These are phyloP conservation scores for Globisporangium perplexum DNA, from an alignment of 352 stramenopile species.

Conservation along the genomic window DNA sequence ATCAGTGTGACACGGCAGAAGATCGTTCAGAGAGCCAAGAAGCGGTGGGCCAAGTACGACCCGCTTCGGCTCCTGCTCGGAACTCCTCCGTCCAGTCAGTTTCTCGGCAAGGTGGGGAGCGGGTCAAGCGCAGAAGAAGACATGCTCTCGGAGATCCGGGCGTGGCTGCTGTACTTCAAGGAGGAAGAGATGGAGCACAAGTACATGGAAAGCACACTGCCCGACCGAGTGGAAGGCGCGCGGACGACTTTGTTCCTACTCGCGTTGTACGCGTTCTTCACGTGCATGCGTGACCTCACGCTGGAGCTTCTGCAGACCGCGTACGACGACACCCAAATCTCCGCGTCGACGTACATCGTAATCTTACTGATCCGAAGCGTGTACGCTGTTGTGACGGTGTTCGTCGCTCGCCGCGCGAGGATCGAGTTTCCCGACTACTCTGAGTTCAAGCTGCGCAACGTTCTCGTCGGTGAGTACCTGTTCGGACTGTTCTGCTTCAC, in stretches of 20 bases:
- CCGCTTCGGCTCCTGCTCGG: conserved; percentile 47
- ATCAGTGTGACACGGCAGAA: conserved; percentile 40
- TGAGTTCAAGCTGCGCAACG: conserved; percentile 54
- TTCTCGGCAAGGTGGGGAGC: conserved; percentile 12
- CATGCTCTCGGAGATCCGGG: conserved; percentile 63
- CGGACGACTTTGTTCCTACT: conserved; percentile 52
- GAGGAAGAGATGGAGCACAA: conserved; percentile 69
- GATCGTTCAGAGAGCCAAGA: conserved; percentile 43
- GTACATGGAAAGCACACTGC: conserved; percentile 61
- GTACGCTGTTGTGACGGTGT: conserved; percentile 20
- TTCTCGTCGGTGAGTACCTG: conserved; percentile 54
- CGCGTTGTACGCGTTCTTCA: conserved; percentile 56
- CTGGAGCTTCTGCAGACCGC: conserved; percentile 36
- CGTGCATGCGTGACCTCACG: conserved; percentile 53
- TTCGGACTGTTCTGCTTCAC: conserved; percentile 52
- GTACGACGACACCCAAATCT: conserved; percentile 11
- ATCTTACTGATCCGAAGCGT: conserved; percentile 34
- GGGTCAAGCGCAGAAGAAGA: conserved; percentile 45
- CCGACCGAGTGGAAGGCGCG: conserved; percentile 56
- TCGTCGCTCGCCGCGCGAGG: conserved; percentile 27
- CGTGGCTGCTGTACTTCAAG: conserved; percentile 56
- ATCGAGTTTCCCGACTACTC: conserved; percentile 51
- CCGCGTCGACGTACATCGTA: conserved; percentile 31
- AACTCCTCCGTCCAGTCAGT: conserved; percentile 30
- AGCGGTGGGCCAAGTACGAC: conserved; percentile 56